Percentiles rank a stretch among this genome's conserved stretches.
Evolutionary conservation across 1,284 basidiomycete genomes (phyloP).

Genomic region (Leccinum fallax): DNA sequence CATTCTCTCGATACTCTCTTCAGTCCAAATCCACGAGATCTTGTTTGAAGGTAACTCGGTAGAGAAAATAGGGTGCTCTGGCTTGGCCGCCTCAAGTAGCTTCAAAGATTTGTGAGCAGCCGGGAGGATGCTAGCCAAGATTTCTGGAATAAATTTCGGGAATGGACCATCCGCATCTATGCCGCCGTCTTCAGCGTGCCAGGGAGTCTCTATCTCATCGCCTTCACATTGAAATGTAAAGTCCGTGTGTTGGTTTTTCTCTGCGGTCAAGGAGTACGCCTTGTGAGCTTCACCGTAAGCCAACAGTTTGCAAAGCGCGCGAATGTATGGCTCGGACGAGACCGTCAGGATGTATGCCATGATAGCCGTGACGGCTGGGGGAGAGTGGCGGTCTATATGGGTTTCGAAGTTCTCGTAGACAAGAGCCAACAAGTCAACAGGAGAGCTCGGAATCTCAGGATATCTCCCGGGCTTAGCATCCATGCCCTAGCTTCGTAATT

Average conservation of each 20-base stretch:
- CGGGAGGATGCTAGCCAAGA: constrained; percentile 52
- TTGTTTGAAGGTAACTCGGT: constrained; percentile 28
- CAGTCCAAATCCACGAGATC: constrained; percentile 71
- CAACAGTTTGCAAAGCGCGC: constrained; percentile 54
- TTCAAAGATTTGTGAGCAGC: constrained; percentile 67
- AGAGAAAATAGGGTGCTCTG: constrained; percentile 57
- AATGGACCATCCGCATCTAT: constrained; percentile 43
- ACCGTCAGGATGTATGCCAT: constrained; percentile 65
- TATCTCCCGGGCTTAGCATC: constrained; percentile 45
- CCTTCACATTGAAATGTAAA: constrained; percentile 36
- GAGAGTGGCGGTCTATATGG: constrained; percentile 55
- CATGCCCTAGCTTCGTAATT: constrained; percentile 42
- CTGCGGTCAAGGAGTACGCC: constrained; percentile 23
- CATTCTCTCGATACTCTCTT: constrained; percentile 47
- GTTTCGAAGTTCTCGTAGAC: constrained; percentile 53
- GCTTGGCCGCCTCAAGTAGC: constrained; percentile 60
- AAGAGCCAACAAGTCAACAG: constrained; percentile 55
- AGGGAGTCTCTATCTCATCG: constrained; percentile 41
- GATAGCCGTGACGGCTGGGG: constrained; percentile 46
- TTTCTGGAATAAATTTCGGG: constrained; percentile 60
- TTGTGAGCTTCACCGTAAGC: constrained; percentile 49
- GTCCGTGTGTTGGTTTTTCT: constrained; percentile 25
- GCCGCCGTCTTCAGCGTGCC: constrained; percentile 41
- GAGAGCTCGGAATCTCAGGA: constrained; percentile 41
- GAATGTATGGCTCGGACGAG: constrained; percentile 62